Percentiles rank a stretch among this genome's conserved stretches.
phyloP scores from a whole-genome alignment of 768 basidiomycete species.

The Pulveroboletus sp. region DNA sequence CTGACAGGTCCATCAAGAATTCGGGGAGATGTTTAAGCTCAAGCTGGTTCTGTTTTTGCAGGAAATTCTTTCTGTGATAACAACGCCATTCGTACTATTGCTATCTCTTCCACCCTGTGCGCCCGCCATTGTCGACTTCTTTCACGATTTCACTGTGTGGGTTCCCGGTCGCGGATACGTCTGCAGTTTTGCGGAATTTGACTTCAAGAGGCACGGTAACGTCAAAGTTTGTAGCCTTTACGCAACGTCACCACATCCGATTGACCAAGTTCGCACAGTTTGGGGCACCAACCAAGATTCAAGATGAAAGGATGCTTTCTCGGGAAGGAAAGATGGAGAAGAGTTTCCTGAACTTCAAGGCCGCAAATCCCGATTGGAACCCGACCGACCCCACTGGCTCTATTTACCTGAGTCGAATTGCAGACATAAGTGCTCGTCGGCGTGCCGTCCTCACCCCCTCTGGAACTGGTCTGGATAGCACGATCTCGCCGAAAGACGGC shows the following conservation, averaged over 20 bases:
- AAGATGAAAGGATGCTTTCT: slow-evolving; percentile 73
- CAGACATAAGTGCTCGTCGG: slow-evolving; percentile 54
- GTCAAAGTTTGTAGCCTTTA: slow-evolving; percentile 56
- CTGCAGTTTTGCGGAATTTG: slow-evolving; percentile 97
- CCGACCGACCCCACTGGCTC: slow-evolving; percentile 89
- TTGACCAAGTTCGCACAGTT: slow-evolving; percentile 45
- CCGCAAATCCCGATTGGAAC: slow-evolving; percentile 93
- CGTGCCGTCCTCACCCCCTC: slow-evolving; percentile 31
- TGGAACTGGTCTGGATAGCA: slow-evolving; percentile 25
- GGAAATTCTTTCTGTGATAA: slow-evolving; percentile 85
- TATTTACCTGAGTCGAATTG: slow-evolving; percentile 82
- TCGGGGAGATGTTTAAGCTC: slow-evolving; percentile 90
- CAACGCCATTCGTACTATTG: slow-evolving; percentile 94
- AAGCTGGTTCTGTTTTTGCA: slow-evolving; percentile 84
- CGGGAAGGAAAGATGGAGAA: slow-evolving; percentile 99
- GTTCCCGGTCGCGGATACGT: slow-evolving; percentile 96
- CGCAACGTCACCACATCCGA: not conserved
- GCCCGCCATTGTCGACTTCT: slow-evolving; percentile 92
- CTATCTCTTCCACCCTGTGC: slow-evolving; percentile 88
- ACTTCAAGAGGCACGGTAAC: slow-evolving; percentile 93
- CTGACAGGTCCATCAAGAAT: slow-evolving; percentile 79
- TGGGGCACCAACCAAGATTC: slow-evolving; percentile 70
- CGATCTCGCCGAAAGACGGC: slow-evolving; percentile 29
- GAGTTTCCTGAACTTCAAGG: slow-evolving; percentile 93
- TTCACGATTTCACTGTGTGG: slow-evolving; percentile 96